Evolutionary conservation across 2,329 filamentous ascomycete species (phyloP), one percentile per base, ranked within the genome.

Genomic region (Clonostachys chloroleuca): DNA sequence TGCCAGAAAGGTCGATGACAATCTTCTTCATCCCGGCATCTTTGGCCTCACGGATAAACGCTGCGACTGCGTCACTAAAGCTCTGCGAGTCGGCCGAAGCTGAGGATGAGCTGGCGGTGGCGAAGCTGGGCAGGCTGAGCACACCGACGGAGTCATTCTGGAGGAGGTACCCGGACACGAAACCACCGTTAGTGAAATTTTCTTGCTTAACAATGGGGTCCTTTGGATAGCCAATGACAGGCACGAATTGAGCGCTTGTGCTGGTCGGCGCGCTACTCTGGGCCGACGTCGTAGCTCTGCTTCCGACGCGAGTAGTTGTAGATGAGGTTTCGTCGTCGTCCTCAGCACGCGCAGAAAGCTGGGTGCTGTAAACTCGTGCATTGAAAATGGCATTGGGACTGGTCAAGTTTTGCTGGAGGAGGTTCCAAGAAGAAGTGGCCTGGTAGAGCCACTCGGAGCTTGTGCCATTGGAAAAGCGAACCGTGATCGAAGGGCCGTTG

Each of bases 1-100:
- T 89, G 3, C 67, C 71, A 5, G 77, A 73, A 6, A 87, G 56
- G 52, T 88, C 85, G 49, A 88, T 76, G 33, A 88, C 70, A 6
- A 88, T 67, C 58, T 79, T 82, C 3, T 68, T 78, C 58, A 82
- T 83, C 2, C 72, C 69, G 2, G 66, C 65, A 3, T 59, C 52
- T 40, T 72, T 69, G 24, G 24, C 24, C 24, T 30, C 7, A 9
- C 24, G 24, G 24, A 30, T 30, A 9, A 30, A 30, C 24, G 9
- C 24, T 30, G 7, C 24, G 7, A 42, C 13, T 17, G 20, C 40
- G 40, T 30, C 18, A 12, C 18, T 42, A 18, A 42, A 18, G 16
- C 18, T 30, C 40, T 42, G 40, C 24, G 24, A 30, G 24, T 30
- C 24, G 24, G 24, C 24, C 24, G 24, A 30, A 9, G 2, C 24